phyloP scores from a whole-genome alignment of 306 rosid species.

The Vachellia pachyceras region DNA sequence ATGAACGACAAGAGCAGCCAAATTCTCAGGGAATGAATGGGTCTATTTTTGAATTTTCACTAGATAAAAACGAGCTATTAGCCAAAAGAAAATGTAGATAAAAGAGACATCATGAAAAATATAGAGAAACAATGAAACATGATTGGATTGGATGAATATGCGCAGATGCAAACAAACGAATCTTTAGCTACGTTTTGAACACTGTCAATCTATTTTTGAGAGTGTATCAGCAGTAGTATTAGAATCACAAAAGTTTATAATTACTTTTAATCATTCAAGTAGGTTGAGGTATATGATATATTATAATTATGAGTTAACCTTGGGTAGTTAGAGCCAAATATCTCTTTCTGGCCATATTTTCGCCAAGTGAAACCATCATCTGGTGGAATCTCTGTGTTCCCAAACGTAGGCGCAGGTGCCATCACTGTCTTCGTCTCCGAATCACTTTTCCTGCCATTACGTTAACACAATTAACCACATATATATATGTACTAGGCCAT shows the following conservation, averaged over 20 bases:
- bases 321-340: slow-evolving; percentile 63
- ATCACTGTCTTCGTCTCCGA: slow-evolving; percentile 38
- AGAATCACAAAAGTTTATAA: background rate
- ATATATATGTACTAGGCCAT: no score
- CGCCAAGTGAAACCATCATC: slow-evolving; percentile 89
- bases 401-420: slow-evolving; percentile 67
- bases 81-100: slow-evolving; percentile 20
- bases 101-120: background rate
- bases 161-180: background rate
- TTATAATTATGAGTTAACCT: slow-evolving; percentile 47
- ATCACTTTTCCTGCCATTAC: slow-evolving; percentile 51
- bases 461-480: background rate
- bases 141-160: background rate
- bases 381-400: slow-evolving; percentile 75
- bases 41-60: no score
- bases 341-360: slow-evolving; percentile 90
- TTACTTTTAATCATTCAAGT: background rate
- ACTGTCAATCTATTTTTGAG: slow-evolving; percentile 8
- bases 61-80: slow-evolving; percentile 12
- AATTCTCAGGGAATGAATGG: no score
- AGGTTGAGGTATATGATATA: background rate
- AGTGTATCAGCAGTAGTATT: background rate
- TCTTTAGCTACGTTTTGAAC: slow-evolving; percentile 24
- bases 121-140: background rate
- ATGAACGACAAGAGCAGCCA: background rate